A percentile compares a stretch with the other conserved stretches of the same genome.
Conservation (phyloP, 768 basidiomycete genomes). For the Boletus tylopilopsis region DNA sequence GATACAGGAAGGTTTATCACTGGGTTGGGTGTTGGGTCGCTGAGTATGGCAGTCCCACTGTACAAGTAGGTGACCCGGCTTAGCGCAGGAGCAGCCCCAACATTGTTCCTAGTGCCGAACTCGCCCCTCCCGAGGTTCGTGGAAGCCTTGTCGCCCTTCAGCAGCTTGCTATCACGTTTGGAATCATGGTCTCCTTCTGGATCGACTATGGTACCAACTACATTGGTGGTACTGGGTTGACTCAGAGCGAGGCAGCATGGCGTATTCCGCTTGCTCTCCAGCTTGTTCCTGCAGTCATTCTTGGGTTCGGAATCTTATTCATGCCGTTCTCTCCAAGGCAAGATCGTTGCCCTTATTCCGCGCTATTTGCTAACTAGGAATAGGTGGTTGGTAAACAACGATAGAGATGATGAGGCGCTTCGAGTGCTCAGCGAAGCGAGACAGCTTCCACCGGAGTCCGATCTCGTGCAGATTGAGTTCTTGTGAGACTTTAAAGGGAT, state of each 20-base stretch:
- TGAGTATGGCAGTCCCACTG: conserved; percentile 81
- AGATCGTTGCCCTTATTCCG: no score
- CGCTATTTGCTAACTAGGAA: no score
- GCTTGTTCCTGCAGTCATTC: conserved; percentile 66
- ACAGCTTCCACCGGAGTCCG: no score
- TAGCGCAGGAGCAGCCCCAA: neutral
- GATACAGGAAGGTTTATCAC: conserved; percentile 61
- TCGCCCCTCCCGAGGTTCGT: conserved; percentile 55
- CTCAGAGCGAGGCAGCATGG: conserved; percentile 70
- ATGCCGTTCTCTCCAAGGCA: conserved; percentile 79
- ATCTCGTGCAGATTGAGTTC: no score
- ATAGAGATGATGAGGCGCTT: no score
- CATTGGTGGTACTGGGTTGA: conserved; percentile 57
- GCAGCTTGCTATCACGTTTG: conserved; percentile 78
- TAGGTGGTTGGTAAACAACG: no score
- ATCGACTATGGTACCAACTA: conserved; percentile 58
- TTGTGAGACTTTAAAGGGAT: no score
- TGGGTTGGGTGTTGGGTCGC: conserved; percentile 76
- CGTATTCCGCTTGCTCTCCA: conserved; percentile 71
- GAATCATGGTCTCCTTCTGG: conserved; percentile 63
- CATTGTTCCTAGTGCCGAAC: conserved; percentile 36
- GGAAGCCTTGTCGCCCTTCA: conserved; percentile 79
- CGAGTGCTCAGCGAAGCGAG: no score
- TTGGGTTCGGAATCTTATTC: conserved; percentile 67
- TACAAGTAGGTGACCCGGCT: conserved; percentile 46